These are phyloP conservation scores for Xanthoconium purpureum DNA, from an alignment of 768 basidiomycete genomes.

Conservation along the genomic window DNA sequence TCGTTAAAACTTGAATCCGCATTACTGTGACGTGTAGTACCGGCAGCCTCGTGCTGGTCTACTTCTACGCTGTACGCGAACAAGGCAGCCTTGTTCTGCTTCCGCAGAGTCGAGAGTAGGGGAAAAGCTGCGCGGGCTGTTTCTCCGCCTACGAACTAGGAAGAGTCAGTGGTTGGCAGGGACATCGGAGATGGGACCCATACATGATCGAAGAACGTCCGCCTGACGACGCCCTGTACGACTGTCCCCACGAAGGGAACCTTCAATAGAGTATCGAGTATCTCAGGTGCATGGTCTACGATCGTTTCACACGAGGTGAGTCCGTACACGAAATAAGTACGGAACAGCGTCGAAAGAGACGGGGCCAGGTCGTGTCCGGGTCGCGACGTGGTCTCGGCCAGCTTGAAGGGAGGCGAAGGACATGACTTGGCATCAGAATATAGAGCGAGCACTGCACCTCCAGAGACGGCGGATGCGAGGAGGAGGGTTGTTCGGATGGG, in stretches of 20 bases:
- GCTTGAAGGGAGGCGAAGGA: slow-evolving; percentile 19
- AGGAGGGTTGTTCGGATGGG: slow-evolving; percentile 14
- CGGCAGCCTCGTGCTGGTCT: slow-evolving; percentile 53
- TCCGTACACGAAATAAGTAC: slow-evolving; percentile 80
- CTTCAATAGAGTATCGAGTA: slow-evolving; percentile 52
- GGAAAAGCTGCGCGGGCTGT: slow-evolving; percentile 67
- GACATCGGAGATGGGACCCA: slow-evolving; percentile 5
- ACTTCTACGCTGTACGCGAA: slow-evolving; percentile 88
- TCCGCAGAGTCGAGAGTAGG: slow-evolving; percentile 58
- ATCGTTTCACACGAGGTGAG: slow-evolving; percentile 74
- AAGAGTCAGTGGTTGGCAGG: not conserved
- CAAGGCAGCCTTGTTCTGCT: slow-evolving; percentile 68
- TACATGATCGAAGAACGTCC: slow-evolving; percentile 86
- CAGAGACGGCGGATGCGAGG: slow-evolving; percentile 18
- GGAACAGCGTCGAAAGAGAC: slow-evolving; percentile 44
- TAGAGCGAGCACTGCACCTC: slow-evolving; percentile 14
- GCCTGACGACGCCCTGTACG: slow-evolving; percentile 65
- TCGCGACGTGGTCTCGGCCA: not conserved
- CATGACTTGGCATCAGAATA: slow-evolving; percentile 29
- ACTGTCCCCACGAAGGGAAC: slow-evolving; percentile 56
- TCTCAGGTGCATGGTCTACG: slow-evolving; percentile 69
- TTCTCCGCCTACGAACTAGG: slow-evolving; percentile 86
- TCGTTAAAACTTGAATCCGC: slow-evolving; percentile 11
- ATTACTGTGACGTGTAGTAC: slow-evolving; percentile 4
- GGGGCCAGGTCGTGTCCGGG: slow-evolving; percentile 12